A percentile compares a stretch with the other conserved stretches of the same genome.
Conservation (phyloP, 164 flowering plant genomes). For the Vitis cinerea region DNA sequence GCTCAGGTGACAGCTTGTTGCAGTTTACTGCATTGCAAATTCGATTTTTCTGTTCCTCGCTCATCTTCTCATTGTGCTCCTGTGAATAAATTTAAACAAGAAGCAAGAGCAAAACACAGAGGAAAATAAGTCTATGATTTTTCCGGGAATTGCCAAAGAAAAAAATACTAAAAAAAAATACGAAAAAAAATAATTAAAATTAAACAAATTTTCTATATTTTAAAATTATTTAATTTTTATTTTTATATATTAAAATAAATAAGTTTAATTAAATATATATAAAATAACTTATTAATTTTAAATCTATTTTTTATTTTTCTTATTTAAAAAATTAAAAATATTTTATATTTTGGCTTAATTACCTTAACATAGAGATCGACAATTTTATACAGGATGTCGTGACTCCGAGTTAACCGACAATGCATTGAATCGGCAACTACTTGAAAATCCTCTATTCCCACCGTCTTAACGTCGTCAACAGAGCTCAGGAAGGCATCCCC, state of each 20-base stretch:
- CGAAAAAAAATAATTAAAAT: background rate
- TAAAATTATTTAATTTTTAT: too few relatives aligned
- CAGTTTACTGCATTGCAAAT: conserved; percentile 66
- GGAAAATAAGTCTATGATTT: too few relatives aligned
- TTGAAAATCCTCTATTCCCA: conserved; percentile 43
- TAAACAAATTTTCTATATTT: too few relatives aligned
- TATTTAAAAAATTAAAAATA: background rate
- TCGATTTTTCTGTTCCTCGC: conserved; percentile 55
- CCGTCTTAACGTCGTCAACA: conserved; percentile 34
- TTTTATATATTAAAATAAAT: too few relatives aligned
- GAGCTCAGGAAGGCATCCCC: conserved; percentile 20
- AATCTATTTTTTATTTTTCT: background rate
- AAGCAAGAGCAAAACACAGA: too few relatives aligned
- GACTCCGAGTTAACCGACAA: conserved; percentile 32
- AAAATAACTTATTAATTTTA: background rate
- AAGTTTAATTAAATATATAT: background rate
- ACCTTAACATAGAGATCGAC: conserved; percentile 69
- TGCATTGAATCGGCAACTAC: conserved; percentile 51
- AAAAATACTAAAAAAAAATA: background rate
- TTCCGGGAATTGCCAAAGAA: too few relatives aligned
- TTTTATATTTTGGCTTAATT: background rate
- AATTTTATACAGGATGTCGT: conserved; percentile 60
- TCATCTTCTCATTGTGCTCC: conserved; percentile 43
- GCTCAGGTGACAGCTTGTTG: conserved; percentile 52
- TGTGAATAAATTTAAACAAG: conserved; percentile 12